A percentile compares a stretch with the other conserved stretches of the same genome.
Conservation (phyloP, 2,329 filamentous ascomycete genomes). For the Nigrospora osmanthi region DNA sequence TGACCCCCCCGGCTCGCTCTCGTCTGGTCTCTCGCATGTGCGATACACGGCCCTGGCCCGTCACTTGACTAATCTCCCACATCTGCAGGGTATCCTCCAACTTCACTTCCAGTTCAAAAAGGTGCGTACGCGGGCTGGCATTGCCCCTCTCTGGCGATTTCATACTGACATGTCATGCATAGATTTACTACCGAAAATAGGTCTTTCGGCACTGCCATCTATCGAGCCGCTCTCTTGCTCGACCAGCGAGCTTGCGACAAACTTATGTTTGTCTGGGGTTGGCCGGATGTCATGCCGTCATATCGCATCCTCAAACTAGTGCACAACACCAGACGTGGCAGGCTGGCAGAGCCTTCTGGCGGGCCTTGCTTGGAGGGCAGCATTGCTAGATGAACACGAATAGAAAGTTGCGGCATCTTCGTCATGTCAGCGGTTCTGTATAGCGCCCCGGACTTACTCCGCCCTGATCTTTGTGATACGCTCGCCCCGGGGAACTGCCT, state of each 20-base stretch:
- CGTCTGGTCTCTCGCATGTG: constrained; percentile 6
- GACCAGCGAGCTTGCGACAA: neutral
- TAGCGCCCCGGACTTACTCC: constrained; percentile 3
- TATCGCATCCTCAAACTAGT: neutral
- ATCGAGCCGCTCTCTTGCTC: neutral
- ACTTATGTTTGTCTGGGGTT: neutral
- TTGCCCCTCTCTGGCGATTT: neutral
- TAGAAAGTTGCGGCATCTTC: neutral
- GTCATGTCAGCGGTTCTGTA: neutral
- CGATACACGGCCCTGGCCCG: constrained; percentile 4
- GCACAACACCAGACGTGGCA: neutral
- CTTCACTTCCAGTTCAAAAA: constrained; percentile 99
- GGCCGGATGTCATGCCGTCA: neutral
- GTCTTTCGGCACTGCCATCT: neutral
- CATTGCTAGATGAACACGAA: neutral
- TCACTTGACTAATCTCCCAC: constrained; percentile 16
- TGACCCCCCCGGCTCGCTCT: neutral
- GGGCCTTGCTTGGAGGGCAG: neutral
- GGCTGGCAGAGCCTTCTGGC: neutral
- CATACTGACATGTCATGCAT: constrained; percentile 11
- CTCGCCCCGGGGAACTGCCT: constrained; percentile 8
- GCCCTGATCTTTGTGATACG: constrained; percentile 12
- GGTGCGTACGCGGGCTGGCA: constrained; percentile 39
- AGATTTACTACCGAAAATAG: constrained; percentile 34
- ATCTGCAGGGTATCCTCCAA: constrained; percentile 75